Percentiles rank a stretch among this genome's conserved stretches.
phyloP scores from a whole-genome alignment of 2,329 filamentous ascomycete species.

The Xylaria multiplex region DNA sequence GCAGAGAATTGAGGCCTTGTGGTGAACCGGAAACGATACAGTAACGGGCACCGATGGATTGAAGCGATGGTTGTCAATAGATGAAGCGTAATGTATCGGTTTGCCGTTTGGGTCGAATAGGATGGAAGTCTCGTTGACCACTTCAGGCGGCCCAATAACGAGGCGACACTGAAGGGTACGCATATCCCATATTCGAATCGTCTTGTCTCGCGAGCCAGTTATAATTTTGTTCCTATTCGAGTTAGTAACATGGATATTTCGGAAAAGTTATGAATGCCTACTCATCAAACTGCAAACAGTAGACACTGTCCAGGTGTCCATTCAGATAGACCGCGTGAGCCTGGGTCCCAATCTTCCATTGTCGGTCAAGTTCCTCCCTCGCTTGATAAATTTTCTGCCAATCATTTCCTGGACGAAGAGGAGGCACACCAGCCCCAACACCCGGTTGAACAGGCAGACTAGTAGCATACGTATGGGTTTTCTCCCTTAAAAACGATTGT shows the following conservation, averaged over 20 bases:
- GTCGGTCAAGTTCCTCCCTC: conserved; percentile 76
- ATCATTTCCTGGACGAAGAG: conserved; percentile 70
- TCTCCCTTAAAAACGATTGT: conserved; percentile 70
- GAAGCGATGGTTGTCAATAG: conserved; percentile 59
- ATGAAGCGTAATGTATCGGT: conserved; percentile 65
- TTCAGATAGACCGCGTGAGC: conserved; percentile 88
- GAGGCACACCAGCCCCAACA: conserved; percentile 66
- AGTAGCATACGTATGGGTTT: conserved; percentile 69
- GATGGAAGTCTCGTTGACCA: conserved; percentile 64
- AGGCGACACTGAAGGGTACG: conserved; percentile 85
- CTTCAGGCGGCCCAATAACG: conserved; percentile 81
- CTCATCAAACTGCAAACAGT: conserved; percentile 98
- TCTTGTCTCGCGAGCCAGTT: conserved; percentile 93
- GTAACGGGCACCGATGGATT: conserved; percentile 62
- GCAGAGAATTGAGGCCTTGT: conserved; percentile 93
- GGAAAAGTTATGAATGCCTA: conserved; percentile 56
- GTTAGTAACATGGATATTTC: conserved; percentile 48
- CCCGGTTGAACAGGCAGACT: conserved; percentile 63
- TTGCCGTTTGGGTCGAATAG: conserved; percentile 63
- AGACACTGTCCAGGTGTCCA: conserved; percentile 94
- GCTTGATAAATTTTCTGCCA: conserved; percentile 89
- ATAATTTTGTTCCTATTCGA: conserved; percentile 85
- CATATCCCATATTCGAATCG: conserved; percentile 96
- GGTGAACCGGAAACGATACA: conserved; percentile 72
- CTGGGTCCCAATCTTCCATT: conserved; percentile 78